phyloP scores from a whole-genome alignment of 257 asterid species.

The Ocimum tenuiflorum region DNA sequence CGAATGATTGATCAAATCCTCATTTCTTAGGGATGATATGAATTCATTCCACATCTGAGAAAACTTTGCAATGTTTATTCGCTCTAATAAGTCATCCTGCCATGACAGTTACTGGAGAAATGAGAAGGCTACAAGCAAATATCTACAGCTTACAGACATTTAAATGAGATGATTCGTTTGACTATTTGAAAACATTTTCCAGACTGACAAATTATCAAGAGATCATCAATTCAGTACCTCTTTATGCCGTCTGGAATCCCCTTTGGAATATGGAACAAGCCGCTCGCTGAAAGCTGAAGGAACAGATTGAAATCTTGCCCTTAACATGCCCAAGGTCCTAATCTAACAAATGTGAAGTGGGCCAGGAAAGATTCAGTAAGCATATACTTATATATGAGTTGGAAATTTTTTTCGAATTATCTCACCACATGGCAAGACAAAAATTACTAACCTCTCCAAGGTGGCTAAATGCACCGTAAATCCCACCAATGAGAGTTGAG shows the following conservation, averaged over 20 bases:
- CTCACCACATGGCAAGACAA: constrained; percentile 4
- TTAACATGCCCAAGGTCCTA: constrained; percentile 94
- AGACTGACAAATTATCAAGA: constrained; percentile 14
- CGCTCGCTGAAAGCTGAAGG: constrained; percentile 84
- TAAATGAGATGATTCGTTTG: neutral
- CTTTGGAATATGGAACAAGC: constrained; percentile 71
- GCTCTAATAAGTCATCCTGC: constrained; percentile 58
- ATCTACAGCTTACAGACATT: neutral
- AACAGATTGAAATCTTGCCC: constrained; percentile 84
- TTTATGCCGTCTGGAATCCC: constrained; percentile 34
- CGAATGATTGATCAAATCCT: constrained; percentile 87
- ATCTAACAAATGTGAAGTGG: constrained; percentile 42
- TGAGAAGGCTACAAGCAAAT: constrained; percentile 10
- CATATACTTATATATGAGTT: neutral
- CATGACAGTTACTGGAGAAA: constrained; percentile 21
- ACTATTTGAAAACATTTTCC: neutral
- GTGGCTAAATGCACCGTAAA: constrained; percentile 94
- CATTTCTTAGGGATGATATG: constrained; percentile 81
- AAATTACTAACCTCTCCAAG: constrained; percentile 86
- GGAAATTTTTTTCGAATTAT: neutral
- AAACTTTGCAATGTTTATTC: constrained; percentile 80
- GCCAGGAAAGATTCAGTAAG: constrained; percentile 10
- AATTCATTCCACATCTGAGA: constrained; percentile 99
- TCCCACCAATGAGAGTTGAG: constrained; percentile 83
- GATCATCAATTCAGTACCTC: constrained; percentile 32